Conservation (phyloP, 2,329 filamentous ascomycete species). For the Nemania sp. region DNA sequence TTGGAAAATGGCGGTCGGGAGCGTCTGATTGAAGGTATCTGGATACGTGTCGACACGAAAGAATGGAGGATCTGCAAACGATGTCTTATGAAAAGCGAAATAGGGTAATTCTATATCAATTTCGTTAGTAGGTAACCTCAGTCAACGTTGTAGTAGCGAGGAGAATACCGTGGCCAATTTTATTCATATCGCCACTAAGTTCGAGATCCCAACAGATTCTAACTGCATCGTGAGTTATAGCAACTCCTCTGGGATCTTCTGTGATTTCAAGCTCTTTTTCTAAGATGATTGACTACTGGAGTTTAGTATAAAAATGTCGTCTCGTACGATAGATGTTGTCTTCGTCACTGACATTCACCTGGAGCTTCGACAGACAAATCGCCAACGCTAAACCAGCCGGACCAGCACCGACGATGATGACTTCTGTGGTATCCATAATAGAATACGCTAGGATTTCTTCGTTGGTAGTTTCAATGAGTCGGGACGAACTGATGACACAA, state of each 20-base stretch:
- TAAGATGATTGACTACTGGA: constrained; percentile 29
- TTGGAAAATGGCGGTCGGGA: constrained; percentile 32
- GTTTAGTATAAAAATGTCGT: not conserved
- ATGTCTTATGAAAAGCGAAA: constrained; percentile 31
- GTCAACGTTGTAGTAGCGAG: not conserved
- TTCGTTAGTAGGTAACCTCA: not conserved
- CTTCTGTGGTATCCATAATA: constrained; percentile 33
- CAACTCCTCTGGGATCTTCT: constrained; percentile 34
- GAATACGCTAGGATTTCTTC: not conserved
- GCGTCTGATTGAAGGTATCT: constrained; percentile 27
- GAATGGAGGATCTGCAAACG: constrained; percentile 29
- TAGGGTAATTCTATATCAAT: constrained; percentile 13
- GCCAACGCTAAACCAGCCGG: constrained; percentile 33
- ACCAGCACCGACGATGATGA: constrained; percentile 36
- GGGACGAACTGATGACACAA: not conserved
- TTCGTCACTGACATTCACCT: constrained; percentile 29
- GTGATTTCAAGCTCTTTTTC: constrained; percentile 34
- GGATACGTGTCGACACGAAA: constrained; percentile 13
- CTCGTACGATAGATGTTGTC: not conserved
- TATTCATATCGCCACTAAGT: constrained; percentile 27
- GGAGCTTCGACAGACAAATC: constrained; percentile 31
- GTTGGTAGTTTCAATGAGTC: not conserved
- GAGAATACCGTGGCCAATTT: constrained; percentile 33
- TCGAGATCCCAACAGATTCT: constrained; percentile 36
- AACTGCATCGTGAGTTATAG: constrained; percentile 33